Conservation (phyloP, 306 rosid species). For the Vigna unguiculata region DNA sequence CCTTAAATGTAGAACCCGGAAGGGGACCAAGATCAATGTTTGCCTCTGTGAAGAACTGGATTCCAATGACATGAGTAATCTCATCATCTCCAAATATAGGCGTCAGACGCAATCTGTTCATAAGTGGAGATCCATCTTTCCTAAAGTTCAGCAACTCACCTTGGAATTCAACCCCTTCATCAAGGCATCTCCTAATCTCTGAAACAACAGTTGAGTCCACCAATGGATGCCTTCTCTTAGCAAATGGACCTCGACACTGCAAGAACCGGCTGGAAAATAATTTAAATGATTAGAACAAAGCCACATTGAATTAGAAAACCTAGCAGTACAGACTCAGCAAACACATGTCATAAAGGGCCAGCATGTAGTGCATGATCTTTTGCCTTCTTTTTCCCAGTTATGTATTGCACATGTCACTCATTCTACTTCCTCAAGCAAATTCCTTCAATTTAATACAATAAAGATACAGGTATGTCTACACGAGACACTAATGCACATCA, state of each 20-base stretch:
- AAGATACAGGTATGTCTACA: constrained; percentile 16
- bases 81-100: constrained; percentile 97
- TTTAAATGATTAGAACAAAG: constrained; percentile 42
- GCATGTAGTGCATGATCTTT: neutral
- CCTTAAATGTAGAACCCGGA: constrained; percentile 66
- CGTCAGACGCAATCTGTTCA: constrained; percentile 91
- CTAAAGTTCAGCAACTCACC: constrained; percentile 96
- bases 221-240: constrained; percentile 95
- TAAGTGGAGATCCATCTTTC: constrained; percentile 98
- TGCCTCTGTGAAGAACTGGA: constrained; percentile 90
- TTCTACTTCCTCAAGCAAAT: constrained; percentile 21
- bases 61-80: constrained; percentile 92
- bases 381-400: constrained; percentile 30
- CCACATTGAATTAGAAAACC: constrained; percentile 23
- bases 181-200: constrained; percentile 89
- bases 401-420: constrained; percentile 23
- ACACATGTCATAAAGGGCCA: constrained; percentile 13
- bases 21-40: constrained; percentile 94
- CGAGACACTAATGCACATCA: constrained; percentile 33
- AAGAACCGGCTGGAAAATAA: constrained; percentile 87
- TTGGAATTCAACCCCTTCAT: constrained; percentile 92
- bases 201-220: constrained; percentile 86
- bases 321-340: constrained; percentile 23
- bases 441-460: constrained; percentile 15
- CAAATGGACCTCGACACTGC: constrained; percentile 99